Conservation (phyloP, 179 eudicot genomes). For the Actinidia chinensis region DNA sequence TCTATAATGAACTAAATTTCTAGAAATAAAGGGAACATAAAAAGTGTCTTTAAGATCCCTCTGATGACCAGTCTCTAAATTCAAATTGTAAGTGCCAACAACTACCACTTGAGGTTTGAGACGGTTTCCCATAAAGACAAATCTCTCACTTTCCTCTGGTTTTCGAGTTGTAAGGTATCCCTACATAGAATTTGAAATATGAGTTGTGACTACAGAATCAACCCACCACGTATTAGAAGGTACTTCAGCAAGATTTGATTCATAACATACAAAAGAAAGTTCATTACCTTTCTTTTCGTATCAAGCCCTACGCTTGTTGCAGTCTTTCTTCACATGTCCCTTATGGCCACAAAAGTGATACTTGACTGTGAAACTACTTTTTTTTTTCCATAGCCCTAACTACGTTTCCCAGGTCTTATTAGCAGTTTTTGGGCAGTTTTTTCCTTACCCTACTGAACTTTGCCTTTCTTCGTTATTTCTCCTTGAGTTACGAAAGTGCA, state of each 20-base stretch:
- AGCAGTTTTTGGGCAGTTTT: background rate
- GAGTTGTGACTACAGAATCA: too few relatives aligned
- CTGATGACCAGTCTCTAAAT: background rate
- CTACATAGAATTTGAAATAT: too few relatives aligned
- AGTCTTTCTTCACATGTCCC: background rate
- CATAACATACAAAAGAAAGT: slow-evolving; percentile 2
- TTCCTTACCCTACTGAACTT: too few relatives aligned
- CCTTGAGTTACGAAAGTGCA: background rate
- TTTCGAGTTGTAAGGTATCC: too few relatives aligned
- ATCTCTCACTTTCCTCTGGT: too few relatives aligned
- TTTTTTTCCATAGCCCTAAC: background rate
- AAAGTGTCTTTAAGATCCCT: too few relatives aligned
- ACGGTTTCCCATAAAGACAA: too few relatives aligned
- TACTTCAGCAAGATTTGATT: too few relatives aligned
- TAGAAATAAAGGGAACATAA: too few relatives aligned
- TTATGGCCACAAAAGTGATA: background rate
- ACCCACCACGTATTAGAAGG: too few relatives aligned
- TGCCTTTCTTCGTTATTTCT: background rate
- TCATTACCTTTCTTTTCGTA: background rate
- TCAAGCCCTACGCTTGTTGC: background rate
- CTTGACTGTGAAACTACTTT: background rate
- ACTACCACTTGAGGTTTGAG: background rate
- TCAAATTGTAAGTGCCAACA: background rate
- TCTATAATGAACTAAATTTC: too few relatives aligned
- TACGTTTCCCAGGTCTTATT: too few relatives aligned